Base-by-base conservation (phyloP, 345 rosid species). In the Trapa bicornis region DNA sequence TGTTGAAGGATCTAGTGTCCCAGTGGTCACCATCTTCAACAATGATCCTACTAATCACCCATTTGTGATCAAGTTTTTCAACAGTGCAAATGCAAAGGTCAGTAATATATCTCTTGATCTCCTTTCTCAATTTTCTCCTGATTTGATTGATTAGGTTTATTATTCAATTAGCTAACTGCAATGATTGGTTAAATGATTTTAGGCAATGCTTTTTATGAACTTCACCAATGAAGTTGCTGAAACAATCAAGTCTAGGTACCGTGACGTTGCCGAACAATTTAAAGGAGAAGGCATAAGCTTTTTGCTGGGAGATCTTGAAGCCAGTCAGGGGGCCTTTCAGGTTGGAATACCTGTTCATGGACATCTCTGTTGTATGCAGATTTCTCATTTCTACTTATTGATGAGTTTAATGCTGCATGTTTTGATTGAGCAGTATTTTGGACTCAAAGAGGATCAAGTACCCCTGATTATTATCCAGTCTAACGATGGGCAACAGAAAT, bases 191-290 rank as follows among this genome's bases (percentile, higher is more conserved):
- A 35, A 1, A 32, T 32, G 14, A 0, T 37, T 5, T 17, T 32
- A 94, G 99, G 99, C 83, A 36, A 87, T 94, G 99, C 79, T 94
- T 75, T 94, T 89, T 66, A 1, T 86, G 77, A 89, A 91, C 84
- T 80, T 89, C 74, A 86, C 80, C 60, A 63, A 64, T 62, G 88
- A 79, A 64, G 64, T 48, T 68, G 75, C 86, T 76, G 97, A 87
- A 65, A 76, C 96, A 58, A 74, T 86, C 38, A 80, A 80, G 71
- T 72, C 86, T 68, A 91, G 83, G 69, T 94, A 73, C 80, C 86
- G 84, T 43, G 89, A 82, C 71, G 84, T 87, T 65, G 97, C 93
- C 68, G 83, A 76, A 72, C 81, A 87, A 73, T 80, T 76, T 83
- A 94, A 79, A 77, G 93, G 89, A 73, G 72, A 85, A 66, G 92